Base-by-base conservation (phyloP, 1,284 basidiomycete genomes). In the Ganoderma lucidum region DNA sequence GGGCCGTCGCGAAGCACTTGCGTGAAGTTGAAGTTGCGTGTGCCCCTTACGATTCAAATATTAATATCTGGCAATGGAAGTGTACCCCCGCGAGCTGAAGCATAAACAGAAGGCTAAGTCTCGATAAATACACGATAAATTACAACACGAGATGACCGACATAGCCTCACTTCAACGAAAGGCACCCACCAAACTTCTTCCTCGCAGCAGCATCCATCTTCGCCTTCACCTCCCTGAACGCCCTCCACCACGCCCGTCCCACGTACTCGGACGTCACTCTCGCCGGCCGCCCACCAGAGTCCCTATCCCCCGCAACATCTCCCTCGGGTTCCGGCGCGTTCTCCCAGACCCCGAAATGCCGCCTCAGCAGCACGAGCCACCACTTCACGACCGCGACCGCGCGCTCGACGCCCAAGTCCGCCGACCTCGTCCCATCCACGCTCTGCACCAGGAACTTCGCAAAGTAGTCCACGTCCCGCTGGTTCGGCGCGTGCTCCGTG, bases 381-480 rank as follows among this genome's bases (percentile, higher is more conserved):
- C 92, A 96, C 76, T 87, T 90, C 82, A 95, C 83, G 30, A 94
- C 87, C 37, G 86, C 86, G 3, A 91, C 79, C 45, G 89, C 92
- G 71, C 86, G 87, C 79, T 92, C 90, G 58, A 93, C 78, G 0
- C 92, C 92, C 17, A 83, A 84, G 74, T 93, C 88, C 4, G 86
- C 85, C 66, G 83, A 85, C 63, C 76, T 74, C 48, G 75, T 72
- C 2, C 83, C 78, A 73, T 90, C 89, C 58, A 92, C 85, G 70
- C 87, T 90, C 73, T 88, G 87, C 62, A 90, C 82, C 58, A 96
- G 79, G 76, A 90, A 96, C 66, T 86, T 88, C 15, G 85, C 83
- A 66, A 97, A 91, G 73, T 88, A 90, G 32, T 88, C 87, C 2
- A 94, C 83, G 74, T 96, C 96, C 75, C 84, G 86, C 70, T 83